These are phyloP conservation scores for Vitis hybrid DNA, from an alignment of 177 flowering plant species.

Conservation along the genomic window DNA sequence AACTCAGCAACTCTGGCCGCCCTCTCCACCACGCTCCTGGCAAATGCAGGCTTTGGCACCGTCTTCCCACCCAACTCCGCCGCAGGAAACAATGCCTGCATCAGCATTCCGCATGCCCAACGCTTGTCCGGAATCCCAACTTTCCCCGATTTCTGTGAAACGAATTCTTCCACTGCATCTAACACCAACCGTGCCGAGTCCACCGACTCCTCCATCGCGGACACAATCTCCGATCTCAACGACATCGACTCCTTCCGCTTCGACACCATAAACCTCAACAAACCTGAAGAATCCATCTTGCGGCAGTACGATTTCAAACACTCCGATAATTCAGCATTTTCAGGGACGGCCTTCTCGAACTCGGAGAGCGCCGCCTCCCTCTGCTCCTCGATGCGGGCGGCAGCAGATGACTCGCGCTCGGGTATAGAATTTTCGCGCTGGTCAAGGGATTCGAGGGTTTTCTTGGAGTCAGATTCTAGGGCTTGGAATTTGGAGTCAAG, in stretches of 20 bases:
- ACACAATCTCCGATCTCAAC: slow-evolving; percentile 29
- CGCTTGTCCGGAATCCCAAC: slow-evolving; percentile 47
- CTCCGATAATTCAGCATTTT: slow-evolving; percentile 18
- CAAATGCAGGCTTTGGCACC: slow-evolving; percentile 12
- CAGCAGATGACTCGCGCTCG: slow-evolving; percentile 36
- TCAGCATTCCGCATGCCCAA: slow-evolving; percentile 57
- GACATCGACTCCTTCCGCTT: slow-evolving; percentile 47
- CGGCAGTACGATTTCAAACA: slow-evolving; percentile 33
- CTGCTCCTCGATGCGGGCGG: slow-evolving; percentile 31
- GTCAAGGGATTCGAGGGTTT: slow-evolving; percentile 37
- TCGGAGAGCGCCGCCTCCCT: slow-evolving; percentile 37
- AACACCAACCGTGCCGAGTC: slow-evolving; percentile 50
- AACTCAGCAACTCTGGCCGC: slow-evolving; percentile 29
- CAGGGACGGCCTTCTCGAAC: slow-evolving; percentile 16
- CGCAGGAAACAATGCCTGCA: slow-evolving; percentile 41
- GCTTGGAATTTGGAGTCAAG: slow-evolving; percentile 48
- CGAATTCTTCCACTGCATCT: slow-evolving; percentile 49
- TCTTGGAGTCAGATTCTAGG: slow-evolving; percentile 29
- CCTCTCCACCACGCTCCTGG: slow-evolving; percentile 36
- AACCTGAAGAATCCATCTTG: slow-evolving; percentile 45
- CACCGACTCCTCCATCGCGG: slow-evolving; percentile 40
- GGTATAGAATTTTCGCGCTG: slow-evolving; percentile 50
- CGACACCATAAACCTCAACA: slow-evolving; percentile 39
- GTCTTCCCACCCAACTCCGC: slow-evolving; percentile 6
- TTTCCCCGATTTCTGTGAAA: slow-evolving; percentile 21